phyloP scores from a whole-genome alignment of 2,329 filamentous ascomycete genomes.

The Fusarium caatingaense region DNA sequence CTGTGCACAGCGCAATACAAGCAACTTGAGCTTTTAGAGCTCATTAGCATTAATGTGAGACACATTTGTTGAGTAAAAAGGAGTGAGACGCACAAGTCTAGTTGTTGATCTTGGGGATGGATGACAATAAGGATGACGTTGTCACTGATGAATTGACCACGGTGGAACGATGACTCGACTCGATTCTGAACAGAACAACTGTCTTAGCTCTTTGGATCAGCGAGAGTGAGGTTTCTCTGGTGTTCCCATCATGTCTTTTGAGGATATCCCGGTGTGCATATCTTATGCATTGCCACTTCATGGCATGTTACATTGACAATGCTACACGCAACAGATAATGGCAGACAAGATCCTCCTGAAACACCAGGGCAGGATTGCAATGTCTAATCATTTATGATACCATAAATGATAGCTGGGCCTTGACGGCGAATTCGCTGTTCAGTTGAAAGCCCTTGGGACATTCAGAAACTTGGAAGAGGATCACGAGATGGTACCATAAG shows the following conservation, averaged over 20 bases:
- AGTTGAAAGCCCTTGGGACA: conserved; percentile 47
- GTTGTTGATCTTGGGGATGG: not conserved
- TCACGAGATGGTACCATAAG: conserved; percentile 1
- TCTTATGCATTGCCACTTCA: not conserved
- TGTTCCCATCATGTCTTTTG: not conserved
- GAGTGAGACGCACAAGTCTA: not conserved
- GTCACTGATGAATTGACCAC: not conserved
- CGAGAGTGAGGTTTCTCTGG: not conserved
- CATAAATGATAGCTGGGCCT: not conserved
- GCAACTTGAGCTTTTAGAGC: not conserved
- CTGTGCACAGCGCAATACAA: not conserved
- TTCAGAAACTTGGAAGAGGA: conserved; percentile 48
- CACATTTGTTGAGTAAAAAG: not conserved
- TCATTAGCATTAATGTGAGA: not conserved
- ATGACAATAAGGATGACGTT: not conserved
- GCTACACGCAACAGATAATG: not conserved
- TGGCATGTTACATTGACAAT: not conserved
- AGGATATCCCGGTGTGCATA: not conserved
- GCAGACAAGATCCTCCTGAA: not conserved
- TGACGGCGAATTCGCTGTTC: not conserved
- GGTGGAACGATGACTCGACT: not conserved
- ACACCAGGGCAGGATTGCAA: not conserved
- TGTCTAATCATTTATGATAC: not conserved
- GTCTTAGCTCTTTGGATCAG: not conserved
- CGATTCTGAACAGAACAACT: not conserved